Evolutionary conservation across 2,329 filamentous ascomycete genomes (phyloP), one percentile per base, ranked within the genome.

Genomic region (Ophiocordyceps robertsii): DNA sequence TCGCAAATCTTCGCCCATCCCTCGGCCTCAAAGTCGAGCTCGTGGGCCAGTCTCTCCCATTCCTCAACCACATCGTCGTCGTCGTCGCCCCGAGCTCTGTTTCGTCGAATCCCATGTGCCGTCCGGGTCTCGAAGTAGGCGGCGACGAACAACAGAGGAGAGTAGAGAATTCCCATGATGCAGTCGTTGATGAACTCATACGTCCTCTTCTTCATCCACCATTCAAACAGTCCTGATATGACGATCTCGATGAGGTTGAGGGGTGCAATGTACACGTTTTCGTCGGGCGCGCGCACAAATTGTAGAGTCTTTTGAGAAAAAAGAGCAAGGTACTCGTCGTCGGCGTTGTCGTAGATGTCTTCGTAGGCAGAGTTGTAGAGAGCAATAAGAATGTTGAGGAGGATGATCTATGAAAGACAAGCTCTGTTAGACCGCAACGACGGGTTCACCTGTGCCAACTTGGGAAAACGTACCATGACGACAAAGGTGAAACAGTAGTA

Each of bases 401-500:
- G 70, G 44, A 98, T 66, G 21, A 77, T 70, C 71, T 72, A 31
- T 12, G 16, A 33, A 19, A 11, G n/a, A 11, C n/a, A 32, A 6
- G 4, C 6, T 27, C 35, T 30, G n/a, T 41, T 35, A 46, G 41
- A 33, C 9, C 6, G 13, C n/a, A 9, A 9, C 16, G 14, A 16
- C 21, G 8, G 11, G 11, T 3, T 7, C 17, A n/a, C 31, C 12
- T 4, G 3, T 1, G 6, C 2, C 5, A 16, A 57, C 2, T 14
- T 6, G 2, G 1, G 19, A 21, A n/a, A 29, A 21, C 67, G 51
- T 53, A 92, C 89, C 83, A 95, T 95, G 55, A 98, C 84, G 33
- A 96, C 81, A 56, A 98, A 98, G 16, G 90, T 94, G 62, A 95
- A 98, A 57, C 93, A 77, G 67, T 98, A 98, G 68, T 98, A 98